Conservation (phyloP, 108 stramenopile species). For the Conticribra weissflogii region DNA sequence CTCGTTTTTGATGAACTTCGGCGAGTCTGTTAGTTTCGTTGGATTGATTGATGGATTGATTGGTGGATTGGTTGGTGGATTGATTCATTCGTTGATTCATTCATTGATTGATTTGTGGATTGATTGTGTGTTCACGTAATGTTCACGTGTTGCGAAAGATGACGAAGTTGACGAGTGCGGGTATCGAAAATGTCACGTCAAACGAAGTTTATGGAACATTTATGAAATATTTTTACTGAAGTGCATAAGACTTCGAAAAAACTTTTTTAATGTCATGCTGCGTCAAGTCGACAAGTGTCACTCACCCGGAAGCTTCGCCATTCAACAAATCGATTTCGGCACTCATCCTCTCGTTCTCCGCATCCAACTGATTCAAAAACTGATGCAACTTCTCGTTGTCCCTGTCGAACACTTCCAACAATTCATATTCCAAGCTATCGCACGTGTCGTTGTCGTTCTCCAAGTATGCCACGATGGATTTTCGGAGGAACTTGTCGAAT, state of each 20-base stretch:
- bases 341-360: constrained; percentile 61
- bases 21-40: constrained; percentile 52
- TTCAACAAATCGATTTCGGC: constrained; percentile 64
- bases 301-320: constrained; percentile 72
- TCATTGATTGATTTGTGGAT: too few species aligned
- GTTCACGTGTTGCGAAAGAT: background rate
- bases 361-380: constrained; percentile 71
- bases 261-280: too few species aligned
- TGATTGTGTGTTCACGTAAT: too few species aligned
- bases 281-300: too few species aligned
- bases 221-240: too few species aligned
- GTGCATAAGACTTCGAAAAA: too few species aligned
- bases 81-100: too few species aligned
- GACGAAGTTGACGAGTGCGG: too few species aligned
- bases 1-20: constrained; percentile 64
- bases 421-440: constrained; percentile 66
- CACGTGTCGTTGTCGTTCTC: constrained; percentile 78
- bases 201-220: too few species aligned
- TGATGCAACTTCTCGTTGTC: constrained; percentile 67
- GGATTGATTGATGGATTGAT: too few species aligned
- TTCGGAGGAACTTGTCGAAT: constrained; percentile 84
- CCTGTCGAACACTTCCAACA: constrained; percentile 75
- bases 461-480: constrained; percentile 88
- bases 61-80: too few species aligned
- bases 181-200: too few species aligned